Conservation (phyloP, 2,329 filamentous ascomycete species). For the Exophiala aquamarina region DNA sequence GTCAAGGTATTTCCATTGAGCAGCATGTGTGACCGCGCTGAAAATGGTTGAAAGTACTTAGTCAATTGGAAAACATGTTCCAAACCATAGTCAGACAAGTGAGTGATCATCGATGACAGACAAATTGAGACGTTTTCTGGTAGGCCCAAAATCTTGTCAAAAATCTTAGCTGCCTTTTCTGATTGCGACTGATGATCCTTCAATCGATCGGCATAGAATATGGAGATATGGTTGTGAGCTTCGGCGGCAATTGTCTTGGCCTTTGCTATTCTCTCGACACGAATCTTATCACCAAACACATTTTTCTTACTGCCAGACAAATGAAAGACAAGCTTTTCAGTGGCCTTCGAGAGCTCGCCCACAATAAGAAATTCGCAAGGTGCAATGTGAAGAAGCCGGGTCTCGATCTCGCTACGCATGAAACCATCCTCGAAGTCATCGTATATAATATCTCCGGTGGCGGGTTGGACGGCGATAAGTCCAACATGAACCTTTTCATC, state of each 20-base stretch:
- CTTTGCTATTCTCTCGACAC: slow-evolving; percentile 76
- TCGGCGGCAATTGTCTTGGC: slow-evolving; percentile 80
- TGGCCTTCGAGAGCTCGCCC: slow-evolving; percentile 83
- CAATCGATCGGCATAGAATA: slow-evolving; percentile 87
- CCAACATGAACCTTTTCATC: slow-evolving; percentile 94
- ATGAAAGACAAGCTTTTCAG: slow-evolving; percentile 88
- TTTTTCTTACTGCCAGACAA: slow-evolving; percentile 86
- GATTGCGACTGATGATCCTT: slow-evolving; percentile 57
- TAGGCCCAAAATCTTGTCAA: slow-evolving; percentile 83
- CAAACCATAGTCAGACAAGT: slow-evolving; percentile 86
- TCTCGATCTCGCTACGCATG: slow-evolving; percentile 96
- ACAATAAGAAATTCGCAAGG: slow-evolving; percentile 95
- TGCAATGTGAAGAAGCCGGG: slow-evolving; percentile 88
- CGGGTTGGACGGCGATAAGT: slow-evolving; percentile 89
- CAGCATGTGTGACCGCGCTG: slow-evolving; percentile 90
- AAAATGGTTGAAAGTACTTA: slow-evolving; percentile 96
- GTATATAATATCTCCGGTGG: slow-evolving; percentile 93
- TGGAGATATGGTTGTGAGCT: slow-evolving; percentile 82
- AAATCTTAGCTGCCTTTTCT: slow-evolving; percentile 63
- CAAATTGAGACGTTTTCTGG: slow-evolving; percentile 87
- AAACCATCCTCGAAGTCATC: slow-evolving; percentile 96
- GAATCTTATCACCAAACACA: slow-evolving; percentile 85
- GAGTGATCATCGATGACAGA: slow-evolving; percentile 92
- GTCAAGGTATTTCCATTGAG: slow-evolving; percentile 92
- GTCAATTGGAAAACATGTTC: slow-evolving; percentile 95